Evolutionary conservation across 306 rosid genomes (phyloP), one percentile per base, ranked within the genome.

Genomic region (Prunus campanulata): DNA sequence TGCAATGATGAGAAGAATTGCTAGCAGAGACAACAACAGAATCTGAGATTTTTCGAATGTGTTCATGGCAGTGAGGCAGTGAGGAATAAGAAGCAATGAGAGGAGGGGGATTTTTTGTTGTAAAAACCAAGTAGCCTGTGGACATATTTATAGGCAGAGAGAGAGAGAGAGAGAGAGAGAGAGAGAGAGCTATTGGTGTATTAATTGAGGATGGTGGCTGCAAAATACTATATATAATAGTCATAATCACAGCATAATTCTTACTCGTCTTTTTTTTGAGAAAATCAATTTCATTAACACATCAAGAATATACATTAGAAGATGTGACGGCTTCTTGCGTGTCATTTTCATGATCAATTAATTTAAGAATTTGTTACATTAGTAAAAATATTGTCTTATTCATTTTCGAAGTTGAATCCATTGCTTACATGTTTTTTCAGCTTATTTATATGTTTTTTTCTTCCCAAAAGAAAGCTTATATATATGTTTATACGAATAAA

Each of bases 1-100:
- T 78, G 93, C 85, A 32, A 90, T 67, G 11, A 44, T 64, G 42
- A 93, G 97, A 65, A 93, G 97, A 77, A 85, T 25, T 72, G 76
- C 79, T 7, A 86, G 68, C 42, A 90, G 68, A 55, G 79, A 66
- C 47, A 90, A 87, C 66, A 86, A 35, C 30, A 93, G 66, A 69
- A 90, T 55, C 78, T 90, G 93, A 72, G 88, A 87, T 72, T 77
- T 88, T 80, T 85, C 81, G n/a, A 81, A 60, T 60, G 78, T 80
- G 81, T 67, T 86, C 91, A 86, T 90, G 75, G 59, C n/a, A 1
- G 44, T 39, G 14, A 42, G 29, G 44, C 44, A 7, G 44, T 39
- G 44, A 80, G 63, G 57, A 62, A 50, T 22, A 47, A 32, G 22
- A 72, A 29, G 57, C 9, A 66, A 30, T 66, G 77, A 62, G 77